phyloP scores from a whole-genome alignment of 176 grass and related monocot genomes.

The Themeda triandra region DNA sequence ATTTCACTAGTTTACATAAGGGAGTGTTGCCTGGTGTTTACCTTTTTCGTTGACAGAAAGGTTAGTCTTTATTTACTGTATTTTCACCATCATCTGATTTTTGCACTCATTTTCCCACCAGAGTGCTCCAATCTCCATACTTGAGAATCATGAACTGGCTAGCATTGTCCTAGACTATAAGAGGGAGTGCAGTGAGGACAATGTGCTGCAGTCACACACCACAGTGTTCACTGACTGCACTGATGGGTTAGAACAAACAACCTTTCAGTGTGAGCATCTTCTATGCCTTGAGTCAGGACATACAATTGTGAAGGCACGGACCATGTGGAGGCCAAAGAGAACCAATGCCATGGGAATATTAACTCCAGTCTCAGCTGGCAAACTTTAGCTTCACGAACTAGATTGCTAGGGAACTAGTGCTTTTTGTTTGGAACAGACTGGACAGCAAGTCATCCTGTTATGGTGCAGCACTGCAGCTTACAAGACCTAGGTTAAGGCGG shows the following conservation, averaged over 20 bases:
- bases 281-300: slow-evolving; percentile 45
- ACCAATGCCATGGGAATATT: background rate
- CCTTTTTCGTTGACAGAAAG: background rate
- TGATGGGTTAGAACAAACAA: background rate
- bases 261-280: slow-evolving; percentile 54
- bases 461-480: background rate
- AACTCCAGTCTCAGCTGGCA: background rate
- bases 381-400: background rate
- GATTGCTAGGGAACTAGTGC: background rate
- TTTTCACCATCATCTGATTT: background rate
- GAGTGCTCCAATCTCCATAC: slow-evolving; percentile 63
- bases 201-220: slow-evolving; percentile 49
- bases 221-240: slow-evolving; percentile 26
- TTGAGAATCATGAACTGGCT: slow-evolving; percentile 63
- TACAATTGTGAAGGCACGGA: slow-evolving; percentile 47
- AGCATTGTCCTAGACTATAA: slow-evolving; percentile 60
- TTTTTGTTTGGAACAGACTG: background rate
- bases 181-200: slow-evolving; percentile 55
- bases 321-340: slow-evolving; percentile 41
- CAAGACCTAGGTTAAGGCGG: too few relatives aligned
- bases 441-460: background rate
- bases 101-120: background rate
- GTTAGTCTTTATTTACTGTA: background rate
- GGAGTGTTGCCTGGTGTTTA: background rate
- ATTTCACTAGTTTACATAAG: background rate